Percentiles rank a stretch among this genome's conserved stretches.
Conservation (phyloP, 2,329 filamentous ascomycete species). For the Cladophialophora yegresii region DNA sequence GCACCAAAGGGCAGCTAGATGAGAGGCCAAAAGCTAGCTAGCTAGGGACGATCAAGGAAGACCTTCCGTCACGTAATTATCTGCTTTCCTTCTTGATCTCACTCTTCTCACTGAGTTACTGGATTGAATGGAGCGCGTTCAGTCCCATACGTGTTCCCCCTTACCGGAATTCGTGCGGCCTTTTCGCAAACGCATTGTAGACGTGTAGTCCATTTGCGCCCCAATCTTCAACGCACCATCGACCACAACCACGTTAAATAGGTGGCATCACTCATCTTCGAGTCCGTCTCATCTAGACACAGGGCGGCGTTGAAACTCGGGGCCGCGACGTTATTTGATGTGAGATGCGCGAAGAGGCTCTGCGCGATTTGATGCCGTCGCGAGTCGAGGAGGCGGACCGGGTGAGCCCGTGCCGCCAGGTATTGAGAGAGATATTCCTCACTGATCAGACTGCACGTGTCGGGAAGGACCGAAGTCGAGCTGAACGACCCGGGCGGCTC, state of each 20-base stretch:
- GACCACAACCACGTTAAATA: too few species aligned
- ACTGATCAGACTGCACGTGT: not conserved
- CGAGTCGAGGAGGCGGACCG: not conserved
- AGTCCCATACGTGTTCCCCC: not conserved
- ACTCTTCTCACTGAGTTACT: not conserved
- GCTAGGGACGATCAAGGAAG: not conserved
- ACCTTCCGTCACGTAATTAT: not conserved
- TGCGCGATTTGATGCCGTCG: not conserved
- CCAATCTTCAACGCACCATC: too few species aligned
- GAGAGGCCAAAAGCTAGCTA: constrained; percentile 14
- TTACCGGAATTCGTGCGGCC: constrained; percentile 38
- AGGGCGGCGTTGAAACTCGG: not conserved
- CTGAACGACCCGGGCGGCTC: not conserved
- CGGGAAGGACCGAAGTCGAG: not conserved
- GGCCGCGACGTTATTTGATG: not conserved
- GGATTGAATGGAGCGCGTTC: not conserved
- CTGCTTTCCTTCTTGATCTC: not conserved
- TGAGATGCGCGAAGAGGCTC: not conserved
- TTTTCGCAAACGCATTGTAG: constrained; percentile 39
- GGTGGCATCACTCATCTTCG: not conserved
- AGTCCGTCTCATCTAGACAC: not conserved
- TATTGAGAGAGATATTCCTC: not conserved
- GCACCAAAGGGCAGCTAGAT: constrained; percentile 18
- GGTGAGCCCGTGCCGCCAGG: not conserved
- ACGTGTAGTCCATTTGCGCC: constrained; percentile 35